These are phyloP conservation scores for Cnidoscolus chayamansa DNA, from an alignment of 441 rosid genomes.

Conservation along the genomic window DNA sequence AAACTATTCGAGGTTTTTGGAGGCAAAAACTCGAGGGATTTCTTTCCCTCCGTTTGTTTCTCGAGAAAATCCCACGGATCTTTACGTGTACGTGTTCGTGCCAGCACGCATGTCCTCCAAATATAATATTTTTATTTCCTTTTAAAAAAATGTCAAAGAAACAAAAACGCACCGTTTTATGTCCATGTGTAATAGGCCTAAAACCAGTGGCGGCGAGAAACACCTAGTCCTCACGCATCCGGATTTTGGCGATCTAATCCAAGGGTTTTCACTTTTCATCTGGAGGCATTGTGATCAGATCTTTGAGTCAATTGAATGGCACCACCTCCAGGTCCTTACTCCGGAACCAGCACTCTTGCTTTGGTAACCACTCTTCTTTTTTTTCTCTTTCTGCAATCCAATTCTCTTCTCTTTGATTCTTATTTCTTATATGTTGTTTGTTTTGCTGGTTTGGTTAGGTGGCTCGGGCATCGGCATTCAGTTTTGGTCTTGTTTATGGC, in stretches of 20 bases:
- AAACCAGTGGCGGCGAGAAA: no score
- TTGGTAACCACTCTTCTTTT: constrained; percentile 37
- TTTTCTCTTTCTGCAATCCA: neutral
- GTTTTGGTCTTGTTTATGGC: constrained; percentile 53
- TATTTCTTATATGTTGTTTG: neutral
- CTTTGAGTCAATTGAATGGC: constrained; percentile 41
- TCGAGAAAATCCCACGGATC: neutral
- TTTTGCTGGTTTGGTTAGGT: constrained; percentile 32
- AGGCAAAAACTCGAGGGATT: no score
- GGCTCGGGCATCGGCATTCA: constrained; percentile 62
- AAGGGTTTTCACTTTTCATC: neutral
- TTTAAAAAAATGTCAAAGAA: neutral
- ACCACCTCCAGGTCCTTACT: constrained; percentile 76
- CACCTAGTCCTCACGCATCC: no score
- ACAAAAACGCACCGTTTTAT: neutral
- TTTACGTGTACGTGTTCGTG: neutral
- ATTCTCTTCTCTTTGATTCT: neutral
- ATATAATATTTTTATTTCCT: no score
- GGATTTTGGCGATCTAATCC: neutral
- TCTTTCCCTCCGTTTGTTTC: constrained; percentile 7
- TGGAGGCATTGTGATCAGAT: neutral
- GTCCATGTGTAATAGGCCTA: neutral
- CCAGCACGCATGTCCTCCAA: neutral
- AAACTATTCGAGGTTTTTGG: neutral
- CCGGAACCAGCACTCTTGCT: constrained; percentile 81